Base-by-base conservation (phyloP, 2,329 filamentous ascomycete species). In the Sporothrix luriei region DNA sequence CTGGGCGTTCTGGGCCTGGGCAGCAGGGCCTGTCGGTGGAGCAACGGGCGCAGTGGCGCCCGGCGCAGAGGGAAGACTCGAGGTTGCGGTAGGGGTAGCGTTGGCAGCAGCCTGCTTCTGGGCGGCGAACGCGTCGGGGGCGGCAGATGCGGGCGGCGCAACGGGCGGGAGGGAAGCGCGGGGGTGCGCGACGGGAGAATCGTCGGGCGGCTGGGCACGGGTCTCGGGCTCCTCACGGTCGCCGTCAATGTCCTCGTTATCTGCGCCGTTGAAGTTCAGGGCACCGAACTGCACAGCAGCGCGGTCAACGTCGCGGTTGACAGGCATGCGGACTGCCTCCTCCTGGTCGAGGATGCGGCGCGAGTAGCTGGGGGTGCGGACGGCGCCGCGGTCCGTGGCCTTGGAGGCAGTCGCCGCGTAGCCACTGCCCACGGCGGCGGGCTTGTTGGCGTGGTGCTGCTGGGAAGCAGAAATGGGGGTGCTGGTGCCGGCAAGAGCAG, bases 261-360 rank as follows among this genome's bases (percentile, higher is more conserved):
- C 91, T 71, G 87, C 87, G 68, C 90, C 93, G 77, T 92, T 94
- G 76, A 99, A 80, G 77, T 91, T 96, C 84, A 99, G 92, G 79
- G 94, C 96, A 73, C 95, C 95, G 78, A 99, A 99, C 78, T 98
- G 94, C 64, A 99, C 93, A 65, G 94, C 91, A 74, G 94, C 88
- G 75, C 93, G 90, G 78, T 98, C 94, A 38, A 99, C 91, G 68
- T 95, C 94, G 74, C 95, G 93, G 82, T 97, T 97, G 71, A 92
- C 93, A 59, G 95, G 95, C 94, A 99, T 97, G 73, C 97, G 93
- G 52, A 99, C 95, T 71, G 95, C 93, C 82, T 99, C 95, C 80
- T 97, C 94, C 78, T 99, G 95, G 76, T 98, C 94, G 76, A 97
- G 85, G 68, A 97, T 86, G 76, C 93, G 91, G 74, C 94, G 89